Conservation (phyloP, 73 alveolate species). For the Paramecium octaurelia region DNA sequence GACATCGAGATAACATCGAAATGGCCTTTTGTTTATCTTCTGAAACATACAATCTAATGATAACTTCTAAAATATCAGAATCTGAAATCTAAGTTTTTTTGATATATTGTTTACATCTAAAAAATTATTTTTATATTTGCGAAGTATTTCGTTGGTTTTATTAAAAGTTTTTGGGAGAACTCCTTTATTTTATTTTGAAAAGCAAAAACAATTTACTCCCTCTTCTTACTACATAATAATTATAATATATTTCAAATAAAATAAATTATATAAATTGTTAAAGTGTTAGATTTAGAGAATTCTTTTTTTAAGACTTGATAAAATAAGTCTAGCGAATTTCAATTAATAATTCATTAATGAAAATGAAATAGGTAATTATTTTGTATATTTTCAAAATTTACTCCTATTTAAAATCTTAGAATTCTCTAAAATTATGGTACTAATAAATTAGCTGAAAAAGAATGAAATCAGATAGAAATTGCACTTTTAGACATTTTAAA, state of each 20-base stretch:
- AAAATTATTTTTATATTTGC: neutral
- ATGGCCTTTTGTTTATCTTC: conserved; percentile 46
- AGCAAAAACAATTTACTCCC: neutral
- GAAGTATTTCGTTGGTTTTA: neutral
- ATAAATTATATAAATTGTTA: neutral
- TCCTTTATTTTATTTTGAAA: neutral
- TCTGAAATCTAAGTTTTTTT: neutral
- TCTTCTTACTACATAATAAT: neutral
- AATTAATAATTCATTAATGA: neutral
- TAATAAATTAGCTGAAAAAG: neutral
- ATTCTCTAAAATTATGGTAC: neutral
- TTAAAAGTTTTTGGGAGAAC: neutral
- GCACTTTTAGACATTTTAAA: neutral
- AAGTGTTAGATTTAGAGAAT: neutral
- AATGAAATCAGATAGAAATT: neutral
- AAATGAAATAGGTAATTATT: neutral
- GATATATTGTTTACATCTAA: neutral
- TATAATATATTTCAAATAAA: neutral
- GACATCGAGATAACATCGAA: conserved; percentile 70
- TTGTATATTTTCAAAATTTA: neutral
- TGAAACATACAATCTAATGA: conserved; percentile 1
- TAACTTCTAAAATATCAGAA: conserved; percentile 18
- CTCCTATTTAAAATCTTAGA: neutral
- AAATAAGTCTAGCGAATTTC: neutral
- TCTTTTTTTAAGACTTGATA: neutral